Evolutionary conservation across 2,329 filamentous ascomycete genomes (phyloP), one percentile per base, ranked within the genome.

Genomic region (Ustulina deusta): DNA sequence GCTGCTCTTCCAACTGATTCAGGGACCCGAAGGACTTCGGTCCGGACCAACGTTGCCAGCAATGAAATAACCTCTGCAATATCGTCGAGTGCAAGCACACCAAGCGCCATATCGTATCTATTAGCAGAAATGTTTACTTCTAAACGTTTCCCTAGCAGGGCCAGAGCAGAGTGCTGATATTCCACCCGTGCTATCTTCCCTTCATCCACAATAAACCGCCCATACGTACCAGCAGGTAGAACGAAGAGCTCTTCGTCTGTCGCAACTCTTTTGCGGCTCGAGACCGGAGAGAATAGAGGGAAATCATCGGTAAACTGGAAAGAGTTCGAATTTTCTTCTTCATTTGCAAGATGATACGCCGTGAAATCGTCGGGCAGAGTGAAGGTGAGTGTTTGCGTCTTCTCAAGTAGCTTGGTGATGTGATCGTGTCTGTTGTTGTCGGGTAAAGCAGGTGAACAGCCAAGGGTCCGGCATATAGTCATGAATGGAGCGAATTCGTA

Each of bases 401-500:
- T 86, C 65, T 90, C 87, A 13, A 97, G 83, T 63, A 91, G 83
- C n/a, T 85, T 82, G 42, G 91, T 79, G 10, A 94, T 84, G 48
- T 84, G 74, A 51, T 82, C 81, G 9, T 79, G 76, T 25, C 74
- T 74, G 7, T 79, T 79, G 17, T 78, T 75, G 20, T 78, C 77
- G 10, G 78, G 74, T 11, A 60, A 61, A 58, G 69, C 66, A 72
- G 73, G 83, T 79, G 75, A 85, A 69, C 69, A 89, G 81, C 86
- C 86, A 17, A 97, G 81, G 44, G 86, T 87, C 63, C 89, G 89
- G 76, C 89, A 91, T 44, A 97, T 82, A 61, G 87, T 88, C 68
- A 97, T 81, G 74, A 97, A 93, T 0, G 94, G 93, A 2, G 90
- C 80, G 54, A 93, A 90, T 79, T 97, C 95, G 78, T 93, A 95